Conservation (phyloP, 108 stramenopile genomes). For the Skeletonema marinoi region DNA sequence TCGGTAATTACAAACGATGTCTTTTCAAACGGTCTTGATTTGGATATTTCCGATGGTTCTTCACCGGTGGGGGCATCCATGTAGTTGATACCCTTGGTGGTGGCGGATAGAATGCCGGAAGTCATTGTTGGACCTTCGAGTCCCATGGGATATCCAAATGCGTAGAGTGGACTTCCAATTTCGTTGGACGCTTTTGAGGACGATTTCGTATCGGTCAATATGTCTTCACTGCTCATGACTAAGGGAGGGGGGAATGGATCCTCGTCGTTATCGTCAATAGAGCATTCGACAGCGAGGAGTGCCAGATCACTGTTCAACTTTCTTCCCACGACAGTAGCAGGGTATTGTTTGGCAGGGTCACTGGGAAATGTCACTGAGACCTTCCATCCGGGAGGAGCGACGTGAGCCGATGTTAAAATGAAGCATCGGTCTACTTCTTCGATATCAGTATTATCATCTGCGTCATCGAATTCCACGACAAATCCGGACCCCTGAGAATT, state of each 20-base stretch:
- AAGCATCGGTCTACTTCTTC: slow-evolving; percentile 24
- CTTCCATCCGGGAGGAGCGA: slow-evolving; percentile 55
- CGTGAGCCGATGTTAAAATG: slow-evolving; percentile 55
- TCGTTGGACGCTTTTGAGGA: slow-evolving; percentile 8
- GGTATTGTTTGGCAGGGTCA: slow-evolving; percentile 31
- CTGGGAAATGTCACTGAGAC: slow-evolving; percentile 45
- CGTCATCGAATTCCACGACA: slow-evolving; percentile 41
- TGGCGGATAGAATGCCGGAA: slow-evolving; percentile 56
- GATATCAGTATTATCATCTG: slow-evolving; percentile 9
- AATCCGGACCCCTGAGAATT: slow-evolving; percentile 62
- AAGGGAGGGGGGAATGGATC: slow-evolving; percentile 42
- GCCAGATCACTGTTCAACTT: slow-evolving; percentile 56
- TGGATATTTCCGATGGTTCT: slow-evolving; percentile 29
- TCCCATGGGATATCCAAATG: slow-evolving; percentile 59
- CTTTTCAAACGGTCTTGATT: slow-evolving; percentile 41
- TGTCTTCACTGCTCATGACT: slow-evolving; percentile 29
- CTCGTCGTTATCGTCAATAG: slow-evolving; percentile 24
- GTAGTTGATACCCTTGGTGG: slow-evolving; percentile 52
- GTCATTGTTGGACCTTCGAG: slow-evolving; percentile 62
- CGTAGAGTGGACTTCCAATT: slow-evolving; percentile 52
- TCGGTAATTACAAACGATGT: slow-evolving; percentile 51
- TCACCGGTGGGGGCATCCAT: slow-evolving; percentile 40
- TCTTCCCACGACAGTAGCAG: slow-evolving; percentile 53
- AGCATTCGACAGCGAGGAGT: slow-evolving; percentile 40
- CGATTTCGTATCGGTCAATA: slow-evolving; percentile 23